A percentile compares a stretch with the other conserved stretches of the same genome.
These are phyloP conservation scores for Quercus lobata DNA, from an alignment of 331 rosid genomes.

Conservation along the genomic window DNA sequence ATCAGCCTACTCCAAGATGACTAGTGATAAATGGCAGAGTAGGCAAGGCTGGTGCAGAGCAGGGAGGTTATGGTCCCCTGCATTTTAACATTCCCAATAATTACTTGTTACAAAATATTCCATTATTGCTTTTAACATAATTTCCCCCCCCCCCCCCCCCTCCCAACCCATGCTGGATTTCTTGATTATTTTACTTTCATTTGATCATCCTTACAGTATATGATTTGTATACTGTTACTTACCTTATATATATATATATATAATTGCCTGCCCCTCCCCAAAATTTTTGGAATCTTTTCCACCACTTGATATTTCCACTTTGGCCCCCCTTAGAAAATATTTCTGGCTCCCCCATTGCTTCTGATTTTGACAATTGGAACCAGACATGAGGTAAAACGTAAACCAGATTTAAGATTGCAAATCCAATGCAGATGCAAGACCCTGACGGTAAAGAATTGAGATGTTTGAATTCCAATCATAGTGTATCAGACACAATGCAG, in stretches of 20 bases:
- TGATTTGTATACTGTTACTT: too few relatives aligned
- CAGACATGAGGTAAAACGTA: neutral
- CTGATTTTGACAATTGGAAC: neutral
- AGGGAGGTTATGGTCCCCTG: neutral
- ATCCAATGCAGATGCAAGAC: slow-evolving; percentile 2
- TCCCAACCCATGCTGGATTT: neutral
- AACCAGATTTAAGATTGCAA: neutral
- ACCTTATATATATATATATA: too few relatives aligned
- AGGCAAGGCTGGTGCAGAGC: neutral
- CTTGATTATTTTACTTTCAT: too few relatives aligned
- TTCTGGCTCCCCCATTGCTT: neutral
- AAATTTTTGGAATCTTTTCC: neutral
- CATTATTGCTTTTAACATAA: neutral
- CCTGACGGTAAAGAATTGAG: neutral
- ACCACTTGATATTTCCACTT: neutral
- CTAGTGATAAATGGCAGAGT: neutral
- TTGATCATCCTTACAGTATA: too few relatives aligned
- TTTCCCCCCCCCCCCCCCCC: neutral
- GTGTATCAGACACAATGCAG: neutral
- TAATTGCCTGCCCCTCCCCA: neutral
- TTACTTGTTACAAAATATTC: neutral
- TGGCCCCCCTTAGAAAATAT: neutral
- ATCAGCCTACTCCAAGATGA: neutral
- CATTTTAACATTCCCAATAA: neutral
- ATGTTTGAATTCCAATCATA: neutral